Conservation (phyloP, 202 grass and related monocot genomes). For the Schoenoplectus tabernaemontani region DNA sequence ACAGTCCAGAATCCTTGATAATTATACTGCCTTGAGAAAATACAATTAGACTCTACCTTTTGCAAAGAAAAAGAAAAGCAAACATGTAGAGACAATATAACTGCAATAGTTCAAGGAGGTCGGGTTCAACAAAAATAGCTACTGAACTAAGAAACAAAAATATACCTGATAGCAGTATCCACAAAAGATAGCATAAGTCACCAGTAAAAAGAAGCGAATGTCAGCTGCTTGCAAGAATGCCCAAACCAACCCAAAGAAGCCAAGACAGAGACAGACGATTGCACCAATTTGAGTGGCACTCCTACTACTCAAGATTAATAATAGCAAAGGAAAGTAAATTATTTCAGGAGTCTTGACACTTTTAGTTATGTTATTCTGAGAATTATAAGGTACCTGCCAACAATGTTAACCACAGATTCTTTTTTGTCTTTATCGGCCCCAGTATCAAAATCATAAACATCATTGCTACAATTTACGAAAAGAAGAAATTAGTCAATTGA, state of each 20-base stretch:
- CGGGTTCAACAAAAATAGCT: neutral
- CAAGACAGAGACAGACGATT: constrained; percentile 53
- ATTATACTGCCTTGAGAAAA: neutral
- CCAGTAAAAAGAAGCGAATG: constrained; percentile 53
- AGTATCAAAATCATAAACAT: constrained; percentile 87
- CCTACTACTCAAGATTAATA: constrained; percentile 41
- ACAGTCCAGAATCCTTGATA: neutral
- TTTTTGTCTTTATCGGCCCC: constrained; percentile 84
- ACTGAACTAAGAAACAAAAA: neutral
- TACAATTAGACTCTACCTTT: neutral
- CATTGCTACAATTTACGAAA: constrained; percentile 50
- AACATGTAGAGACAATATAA: neutral
- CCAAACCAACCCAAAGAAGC: constrained; percentile 63
- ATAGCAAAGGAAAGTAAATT: constrained; percentile 4
- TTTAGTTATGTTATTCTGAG: neutral
- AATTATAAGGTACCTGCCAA: constrained; percentile 59
- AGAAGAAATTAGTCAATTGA: neutral
- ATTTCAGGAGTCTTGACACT: neutral
- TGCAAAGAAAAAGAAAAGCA: neutral
- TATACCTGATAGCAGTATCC: constrained; percentile 89
- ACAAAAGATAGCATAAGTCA: constrained; percentile 64
- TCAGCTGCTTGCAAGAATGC: constrained; percentile 61
- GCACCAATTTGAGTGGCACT: constrained; percentile 43
- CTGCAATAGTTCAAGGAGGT: neutral
- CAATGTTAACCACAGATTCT: constrained; percentile 80